phyloP scores from a whole-genome alignment of 805 yeast species.

The Candida palmyrensis region DNA sequence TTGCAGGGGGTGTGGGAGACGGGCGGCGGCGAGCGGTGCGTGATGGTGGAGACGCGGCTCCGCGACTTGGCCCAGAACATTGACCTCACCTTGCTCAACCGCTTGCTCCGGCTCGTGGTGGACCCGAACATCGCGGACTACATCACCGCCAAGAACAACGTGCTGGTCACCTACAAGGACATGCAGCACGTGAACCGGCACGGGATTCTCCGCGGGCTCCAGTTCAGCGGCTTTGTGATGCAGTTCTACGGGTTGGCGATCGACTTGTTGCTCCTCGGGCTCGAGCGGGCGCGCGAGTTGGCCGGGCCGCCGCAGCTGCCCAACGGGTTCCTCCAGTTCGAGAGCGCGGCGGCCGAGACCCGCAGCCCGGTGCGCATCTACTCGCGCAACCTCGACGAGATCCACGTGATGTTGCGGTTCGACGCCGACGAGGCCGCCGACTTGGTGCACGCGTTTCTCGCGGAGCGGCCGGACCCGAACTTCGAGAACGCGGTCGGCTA shows the following conservation, averaged over 20 bases:
- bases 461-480: constrained; percentile 90
- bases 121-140: constrained; percentile 94
- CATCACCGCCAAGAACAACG: constrained; percentile 85
- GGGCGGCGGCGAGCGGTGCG: constrained; percentile 69
- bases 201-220: constrained; percentile 85
- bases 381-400: constrained; percentile 75
- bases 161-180: constrained; percentile 79
- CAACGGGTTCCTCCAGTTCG: constrained; percentile 73
- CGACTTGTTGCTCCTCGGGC: constrained; percentile 78
- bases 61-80: constrained; percentile 75
- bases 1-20: constrained; percentile 63
- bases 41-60: constrained; percentile 74
- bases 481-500: constrained; percentile 83
- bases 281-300: constrained; percentile 79
- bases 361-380: constrained; percentile 76
- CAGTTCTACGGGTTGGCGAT: constrained; percentile 87
- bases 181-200: constrained; percentile 90
- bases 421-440: constrained; percentile 64
- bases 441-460: constrained; percentile 65
- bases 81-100: constrained; percentile 81
- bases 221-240: constrained; percentile 81
- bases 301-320: constrained; percentile 76
- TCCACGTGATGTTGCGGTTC: constrained; percentile 76
- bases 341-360: constrained; percentile 51
- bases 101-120: constrained; percentile 71